Base-by-base conservation (phyloP, 129 eudicot genomes). In the Centella asiatica region DNA sequence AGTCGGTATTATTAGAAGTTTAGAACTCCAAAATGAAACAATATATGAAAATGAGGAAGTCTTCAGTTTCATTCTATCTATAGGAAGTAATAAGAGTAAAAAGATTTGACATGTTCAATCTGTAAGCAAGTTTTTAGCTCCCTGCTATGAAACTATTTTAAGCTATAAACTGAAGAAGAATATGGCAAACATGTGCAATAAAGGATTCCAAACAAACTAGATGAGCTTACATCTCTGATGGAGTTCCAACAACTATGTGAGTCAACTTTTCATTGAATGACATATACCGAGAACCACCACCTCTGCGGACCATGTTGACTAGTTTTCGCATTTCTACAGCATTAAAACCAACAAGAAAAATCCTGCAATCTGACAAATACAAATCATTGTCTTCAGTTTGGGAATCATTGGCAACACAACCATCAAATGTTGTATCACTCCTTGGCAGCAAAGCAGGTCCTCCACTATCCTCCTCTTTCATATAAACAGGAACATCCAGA, bases 231-330 rank as follows among this genome's bases (percentile, higher is more conserved):
- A 20, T 77, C 67, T 87, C 96, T 24, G 96, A 87, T 11, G 95
- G 99, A 62, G 64, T 55, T 74, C 99, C 96, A 76, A 87, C 95
- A 69, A 92, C 75, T 24, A 92, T 77, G 66, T 92, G 99, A 15
- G 99, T 92, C 79, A 92, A 72, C 22, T 83, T 87, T 57, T 92
- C 96, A 71, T 73, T 77, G 57, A 82, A 76, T 31, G 79, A 76
- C 90, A 85, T 78, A 64, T 84, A 84, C 48, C 96, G 94, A n/a
- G 99, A 92, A 29, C 96, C 99, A 65, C 95, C 88, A 65, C 99
- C 99, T 78, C 75, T 81, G 23, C 96, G 83, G 48, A 87, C 84
- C 83, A 87, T 81, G 80, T 72, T 82, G 69, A 92, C 96, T 71
- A 87, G 77, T 67, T 71, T 82, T 32, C 96, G 82, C 74, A 80